Evolutionary conservation across 208 protist species (phyloP).

Genomic region (Acanthamoeba quina): DNA sequence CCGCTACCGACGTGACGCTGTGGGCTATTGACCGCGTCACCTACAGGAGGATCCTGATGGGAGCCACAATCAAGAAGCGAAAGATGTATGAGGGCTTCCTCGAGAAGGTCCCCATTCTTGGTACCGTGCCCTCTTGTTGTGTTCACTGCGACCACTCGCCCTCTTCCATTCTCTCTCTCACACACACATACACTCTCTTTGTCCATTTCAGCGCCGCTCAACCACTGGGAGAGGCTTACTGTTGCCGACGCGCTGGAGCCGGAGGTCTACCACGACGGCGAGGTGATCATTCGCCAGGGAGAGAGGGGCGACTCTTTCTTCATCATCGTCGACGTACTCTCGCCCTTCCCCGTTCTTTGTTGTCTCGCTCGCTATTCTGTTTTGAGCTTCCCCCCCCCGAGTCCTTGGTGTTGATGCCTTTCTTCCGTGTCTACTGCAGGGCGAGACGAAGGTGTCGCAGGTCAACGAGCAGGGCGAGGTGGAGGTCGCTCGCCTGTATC

Average conservation of each 20-base stretch:
- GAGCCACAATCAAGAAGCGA: conserved; percentile 81
- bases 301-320: conserved; percentile 88
- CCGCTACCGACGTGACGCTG: conserved; percentile 69
- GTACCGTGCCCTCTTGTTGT: conserved; percentile 2
- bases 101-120: conserved; percentile 84
- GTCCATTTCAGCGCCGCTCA: conserved; percentile 58
- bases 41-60: conserved; percentile 87
- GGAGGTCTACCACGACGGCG: conserved; percentile 75
- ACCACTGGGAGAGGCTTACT: conserved; percentile 45
- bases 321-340: conserved; percentile 83
- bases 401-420: neutral
- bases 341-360: neutral
- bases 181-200: too few species aligned
- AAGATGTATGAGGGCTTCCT: conserved; percentile 88
- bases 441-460: conserved; percentile 57
- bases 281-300: conserved; percentile 87
- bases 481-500: conserved; percentile 48
- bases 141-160: neutral
- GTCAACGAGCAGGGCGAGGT: conserved; percentile 47
- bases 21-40: conserved; percentile 89
- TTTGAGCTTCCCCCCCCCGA: neutral
- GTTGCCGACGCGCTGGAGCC: conserved; percentile 86
- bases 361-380: neutral
- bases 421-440: neutral
- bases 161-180: neutral